phyloP scores from a whole-genome alignment of 208 protist species.

The Leishmania gerbilli region DNA sequence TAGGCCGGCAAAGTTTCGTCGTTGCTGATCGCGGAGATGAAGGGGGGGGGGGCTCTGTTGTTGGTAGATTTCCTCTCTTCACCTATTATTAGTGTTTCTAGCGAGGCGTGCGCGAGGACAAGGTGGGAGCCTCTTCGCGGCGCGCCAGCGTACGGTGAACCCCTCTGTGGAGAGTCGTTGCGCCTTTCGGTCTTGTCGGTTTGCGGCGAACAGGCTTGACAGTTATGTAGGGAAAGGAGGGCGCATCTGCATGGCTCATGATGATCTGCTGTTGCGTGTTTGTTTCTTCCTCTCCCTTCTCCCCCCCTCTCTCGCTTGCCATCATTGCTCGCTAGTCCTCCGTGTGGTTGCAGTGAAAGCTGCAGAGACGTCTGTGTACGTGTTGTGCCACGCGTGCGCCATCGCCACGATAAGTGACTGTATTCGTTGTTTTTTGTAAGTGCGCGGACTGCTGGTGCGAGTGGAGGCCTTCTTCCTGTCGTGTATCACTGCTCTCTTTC shows the following conservation, averaged over 20 bases:
- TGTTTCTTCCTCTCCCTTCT: slow-evolving; percentile 2
- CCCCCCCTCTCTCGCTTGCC: neutral
- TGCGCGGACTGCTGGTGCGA: neutral
- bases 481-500: neutral
- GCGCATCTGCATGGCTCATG: neutral
- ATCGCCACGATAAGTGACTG: neutral
- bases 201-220: neutral
- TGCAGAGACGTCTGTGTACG: neutral
- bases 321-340: neutral
- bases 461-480: neutral
- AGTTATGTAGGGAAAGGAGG: neutral
- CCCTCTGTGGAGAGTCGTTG: neutral
- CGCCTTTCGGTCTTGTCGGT: neutral
- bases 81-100: neutral
- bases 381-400: neutral
- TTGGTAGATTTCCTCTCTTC: neutral
- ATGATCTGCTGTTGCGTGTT: neutral
- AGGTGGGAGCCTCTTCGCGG: neutral
- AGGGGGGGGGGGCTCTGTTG: neutral
- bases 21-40: neutral
- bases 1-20: neutral
- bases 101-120: neutral
- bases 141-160: neutral
- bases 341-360: neutral
- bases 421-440: neutral